Percentiles rank a stretch among this genome's conserved stretches.
phyloP scores from a whole-genome alignment of 768 basidiomycete species.

The Cystobasidium onofrii region DNA sequence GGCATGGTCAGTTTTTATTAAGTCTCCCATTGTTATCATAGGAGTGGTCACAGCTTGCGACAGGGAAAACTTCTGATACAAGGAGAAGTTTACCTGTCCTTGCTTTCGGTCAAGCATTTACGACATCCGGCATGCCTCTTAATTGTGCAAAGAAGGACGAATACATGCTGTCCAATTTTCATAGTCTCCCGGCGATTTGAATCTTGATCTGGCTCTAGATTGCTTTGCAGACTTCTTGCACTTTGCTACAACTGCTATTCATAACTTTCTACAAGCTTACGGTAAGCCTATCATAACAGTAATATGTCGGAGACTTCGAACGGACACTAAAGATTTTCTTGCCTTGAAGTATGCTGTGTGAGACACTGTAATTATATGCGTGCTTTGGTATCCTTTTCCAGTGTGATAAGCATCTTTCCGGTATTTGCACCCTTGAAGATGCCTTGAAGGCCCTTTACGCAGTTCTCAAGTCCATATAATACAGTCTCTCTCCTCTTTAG shows the following conservation, averaged over 20 bases:
- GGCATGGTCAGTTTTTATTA: not conserved
- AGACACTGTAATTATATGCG: constrained; percentile 14
- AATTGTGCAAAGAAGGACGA: not conserved
- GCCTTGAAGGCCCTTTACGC: constrained; percentile 63
- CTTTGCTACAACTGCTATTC: not conserved
- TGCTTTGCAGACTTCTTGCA: not conserved
- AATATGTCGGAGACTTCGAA: not conserved
- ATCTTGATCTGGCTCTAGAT: not conserved
- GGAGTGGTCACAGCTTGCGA: not conserved
- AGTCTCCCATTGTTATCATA: not conserved
- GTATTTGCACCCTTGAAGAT: constrained; percentile 60
- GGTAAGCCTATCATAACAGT: too few species aligned
- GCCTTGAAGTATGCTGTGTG: too few species aligned
- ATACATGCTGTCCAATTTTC: not conserved
- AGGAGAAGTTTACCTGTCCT: not conserved
- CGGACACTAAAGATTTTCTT: not conserved
- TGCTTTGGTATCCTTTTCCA: constrained; percentile 20
- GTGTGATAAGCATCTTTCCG: constrained; percentile 58
- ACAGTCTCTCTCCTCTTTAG: constrained; percentile 56
- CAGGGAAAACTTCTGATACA: not conserved
- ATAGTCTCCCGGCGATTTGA: not conserved
- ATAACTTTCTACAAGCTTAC: too few species aligned
- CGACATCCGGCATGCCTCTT: not conserved
- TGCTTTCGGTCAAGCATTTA: not conserved
- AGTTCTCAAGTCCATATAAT: constrained; percentile 59